Evolutionary conservation across 352 stramenopile genomes (phyloP), one percentile per base, ranked within the genome.

Genomic region (Phytophthora crassamura): DNA sequence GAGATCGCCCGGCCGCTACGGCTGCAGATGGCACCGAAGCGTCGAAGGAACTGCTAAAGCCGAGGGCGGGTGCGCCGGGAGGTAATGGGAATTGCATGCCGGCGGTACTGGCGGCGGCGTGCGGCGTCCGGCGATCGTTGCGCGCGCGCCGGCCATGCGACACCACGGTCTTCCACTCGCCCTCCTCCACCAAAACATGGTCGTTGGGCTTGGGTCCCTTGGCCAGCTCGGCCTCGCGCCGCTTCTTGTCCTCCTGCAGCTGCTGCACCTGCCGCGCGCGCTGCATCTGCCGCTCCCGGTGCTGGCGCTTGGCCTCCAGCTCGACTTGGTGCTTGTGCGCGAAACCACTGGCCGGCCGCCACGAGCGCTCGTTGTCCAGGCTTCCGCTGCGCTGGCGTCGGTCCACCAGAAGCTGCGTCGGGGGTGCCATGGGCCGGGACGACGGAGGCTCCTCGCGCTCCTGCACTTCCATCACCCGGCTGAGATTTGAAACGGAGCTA

Each of bases 101-200:
- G 48, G 53, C 47, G 30, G 65, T 46, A 50, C 16, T 15, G 48
- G 33, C 18, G 15, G 33, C 16, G 5, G 14, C 3, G 7, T 58
- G 41, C 25, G 15, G 20, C 6, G 60, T 51, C 32, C 60, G 54
- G 30, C 56, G 61, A 11, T 77, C 68, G 28, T 55, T 64, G 28
- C 61, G 61, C 0, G 61, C 45, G 0, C 72, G 55, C 10, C 68
- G 68, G 6, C 68, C 72, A 25, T 80, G 72, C 25, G 72, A 71
- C 28, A 80, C 59, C 35, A 77, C 67, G 11, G 72, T 79, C 55
- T 74, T 76, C 72, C 72, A 76, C 56, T 74, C 67, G 46, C 67
- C 67, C 20, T 75, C 72, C 43, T 65, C 59, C 33, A 69, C 38
- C 7, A 70, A 32, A 12, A 66, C 54, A 39, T 62, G 53, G 33